phyloP scores from a whole-genome alignment of 139 green algal genomes.

The Volvox africanus region DNA sequence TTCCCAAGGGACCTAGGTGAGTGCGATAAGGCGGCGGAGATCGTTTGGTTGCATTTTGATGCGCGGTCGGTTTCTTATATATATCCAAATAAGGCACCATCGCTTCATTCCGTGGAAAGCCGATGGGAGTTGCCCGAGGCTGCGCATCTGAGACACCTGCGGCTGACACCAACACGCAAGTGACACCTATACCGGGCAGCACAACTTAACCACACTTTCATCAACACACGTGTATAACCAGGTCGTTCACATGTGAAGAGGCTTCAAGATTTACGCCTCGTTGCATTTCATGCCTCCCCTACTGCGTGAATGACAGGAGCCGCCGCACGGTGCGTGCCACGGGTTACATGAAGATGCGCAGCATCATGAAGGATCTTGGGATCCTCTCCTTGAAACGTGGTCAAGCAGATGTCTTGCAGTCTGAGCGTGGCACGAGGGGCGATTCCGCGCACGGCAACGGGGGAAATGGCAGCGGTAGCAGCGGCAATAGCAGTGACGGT shows the following conservation, averaged over 20 bases:
- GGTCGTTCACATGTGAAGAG: too few relatives aligned
- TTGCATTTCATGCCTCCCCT: too few relatives aligned
- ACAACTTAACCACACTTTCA: too few relatives aligned
- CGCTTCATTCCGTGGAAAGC: too few relatives aligned
- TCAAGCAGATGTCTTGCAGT: background rate
- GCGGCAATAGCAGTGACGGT: background rate
- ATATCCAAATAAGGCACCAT: too few relatives aligned
- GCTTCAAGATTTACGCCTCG: too few relatives aligned
- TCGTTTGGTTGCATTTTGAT: background rate
- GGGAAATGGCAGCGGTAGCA: background rate
- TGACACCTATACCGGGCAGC: too few relatives aligned
- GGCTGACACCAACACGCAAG: too few relatives aligned
- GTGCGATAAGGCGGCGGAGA: background rate
- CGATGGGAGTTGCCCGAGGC: too few relatives aligned
- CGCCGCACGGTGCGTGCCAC: background rate
- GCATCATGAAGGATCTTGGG: constrained; percentile 16
- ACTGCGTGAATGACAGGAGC: background rate
- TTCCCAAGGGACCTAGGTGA: constrained; percentile 23
- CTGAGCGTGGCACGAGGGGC: background rate
- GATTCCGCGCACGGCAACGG: background rate
- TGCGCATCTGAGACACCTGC: too few relatives aligned
- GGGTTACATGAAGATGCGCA: background rate
- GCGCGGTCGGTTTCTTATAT: too few relatives aligned
- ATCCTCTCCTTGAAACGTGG: background rate
- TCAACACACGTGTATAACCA: too few relatives aligned